phyloP scores from a whole-genome alignment of 345 rosid genomes.

The Draba incana region DNA sequence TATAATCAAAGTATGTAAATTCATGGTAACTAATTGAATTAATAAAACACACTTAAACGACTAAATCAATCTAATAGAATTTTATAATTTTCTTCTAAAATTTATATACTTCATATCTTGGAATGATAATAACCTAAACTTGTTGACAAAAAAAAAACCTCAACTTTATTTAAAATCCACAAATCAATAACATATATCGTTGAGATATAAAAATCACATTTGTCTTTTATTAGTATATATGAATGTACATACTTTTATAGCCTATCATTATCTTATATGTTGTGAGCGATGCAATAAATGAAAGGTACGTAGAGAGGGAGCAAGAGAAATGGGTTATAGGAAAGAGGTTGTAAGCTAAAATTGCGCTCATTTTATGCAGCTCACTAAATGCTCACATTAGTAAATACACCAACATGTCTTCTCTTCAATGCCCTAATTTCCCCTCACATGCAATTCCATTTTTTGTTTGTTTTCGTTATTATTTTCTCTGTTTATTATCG shows the following conservation, averaged over 20 bases:
- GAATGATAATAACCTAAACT: too few relatives aligned
- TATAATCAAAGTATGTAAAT: too few relatives aligned
- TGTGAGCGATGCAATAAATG: constrained; percentile 38
- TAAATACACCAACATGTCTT: constrained; percentile 44
- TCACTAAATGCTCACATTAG: constrained; percentile 45
- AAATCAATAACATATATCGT: too few relatives aligned
- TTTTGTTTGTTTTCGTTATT: constrained; percentile 7
- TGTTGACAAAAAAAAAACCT: too few relatives aligned
- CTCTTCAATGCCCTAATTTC: constrained; percentile 43
- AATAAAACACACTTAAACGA: too few relatives aligned
- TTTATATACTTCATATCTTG: too few relatives aligned
- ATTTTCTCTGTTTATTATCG: too few relatives aligned
- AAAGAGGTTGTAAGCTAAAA: constrained; percentile 45
- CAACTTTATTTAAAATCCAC: too few relatives aligned
- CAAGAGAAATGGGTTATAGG: constrained; percentile 40
- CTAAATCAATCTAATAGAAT: too few relatives aligned
- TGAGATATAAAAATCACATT: background rate
- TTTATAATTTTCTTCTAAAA: too few relatives aligned
- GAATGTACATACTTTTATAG: constrained; percentile 16
- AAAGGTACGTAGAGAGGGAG: constrained; percentile 38
- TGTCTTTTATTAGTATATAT: background rate
- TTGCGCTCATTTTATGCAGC: constrained; percentile 48
- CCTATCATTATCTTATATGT: constrained; percentile 30
- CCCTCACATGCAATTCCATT: constrained; percentile 36
- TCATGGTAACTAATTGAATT: too few relatives aligned